These are phyloP conservation scores for Irpex lacteus DNA, from an alignment of 1,284 basidiomycete species.

Conservation along the genomic window DNA sequence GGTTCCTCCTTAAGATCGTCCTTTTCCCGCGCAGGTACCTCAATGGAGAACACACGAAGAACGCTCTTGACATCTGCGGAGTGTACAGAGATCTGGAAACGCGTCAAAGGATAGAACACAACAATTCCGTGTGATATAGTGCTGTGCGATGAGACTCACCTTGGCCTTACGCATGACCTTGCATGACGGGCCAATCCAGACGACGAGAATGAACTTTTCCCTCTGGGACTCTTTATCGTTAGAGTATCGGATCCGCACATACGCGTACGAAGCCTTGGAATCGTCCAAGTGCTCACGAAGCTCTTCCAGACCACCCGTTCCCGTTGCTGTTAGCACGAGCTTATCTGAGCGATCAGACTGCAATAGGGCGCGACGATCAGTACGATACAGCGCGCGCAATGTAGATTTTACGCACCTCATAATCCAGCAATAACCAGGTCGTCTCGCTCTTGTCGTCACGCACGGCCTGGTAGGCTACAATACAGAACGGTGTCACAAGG, in stretches of 20 bases:
- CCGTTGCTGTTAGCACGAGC: constrained; percentile 73
- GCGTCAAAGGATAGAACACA: background rate
- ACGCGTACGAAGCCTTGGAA: constrained; percentile 77
- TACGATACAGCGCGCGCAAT: constrained; percentile 2
- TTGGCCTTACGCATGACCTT: constrained; percentile 91
- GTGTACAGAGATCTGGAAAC: constrained; percentile 80
- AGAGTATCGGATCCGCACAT: constrained; percentile 79
- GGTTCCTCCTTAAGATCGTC: constrained; percentile 83
- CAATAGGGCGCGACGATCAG: background rate
- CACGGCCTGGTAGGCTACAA: constrained; percentile 80
- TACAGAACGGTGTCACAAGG: constrained; percentile 13
- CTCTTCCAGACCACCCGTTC: constrained; percentile 76
- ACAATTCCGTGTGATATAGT: background rate
- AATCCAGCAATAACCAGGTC: constrained; percentile 86
- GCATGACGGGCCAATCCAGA: constrained; percentile 85
- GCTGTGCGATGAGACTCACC: constrained; percentile 43
- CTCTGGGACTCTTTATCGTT: constrained; percentile 86
- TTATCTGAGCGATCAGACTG: constrained; percentile 84
- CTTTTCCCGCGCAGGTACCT: constrained; percentile 78
- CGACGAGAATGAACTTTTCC: constrained; percentile 88
- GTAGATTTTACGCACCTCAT: constrained; percentile 55
- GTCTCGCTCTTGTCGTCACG: constrained; percentile 79
- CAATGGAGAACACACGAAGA: constrained; percentile 78
- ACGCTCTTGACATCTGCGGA: constrained; percentile 81
- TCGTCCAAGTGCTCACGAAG: constrained; percentile 74